Conservation (phyloP, 2,329 filamentous ascomycete genomes). For the Amylocarpus encephaloides region DNA sequence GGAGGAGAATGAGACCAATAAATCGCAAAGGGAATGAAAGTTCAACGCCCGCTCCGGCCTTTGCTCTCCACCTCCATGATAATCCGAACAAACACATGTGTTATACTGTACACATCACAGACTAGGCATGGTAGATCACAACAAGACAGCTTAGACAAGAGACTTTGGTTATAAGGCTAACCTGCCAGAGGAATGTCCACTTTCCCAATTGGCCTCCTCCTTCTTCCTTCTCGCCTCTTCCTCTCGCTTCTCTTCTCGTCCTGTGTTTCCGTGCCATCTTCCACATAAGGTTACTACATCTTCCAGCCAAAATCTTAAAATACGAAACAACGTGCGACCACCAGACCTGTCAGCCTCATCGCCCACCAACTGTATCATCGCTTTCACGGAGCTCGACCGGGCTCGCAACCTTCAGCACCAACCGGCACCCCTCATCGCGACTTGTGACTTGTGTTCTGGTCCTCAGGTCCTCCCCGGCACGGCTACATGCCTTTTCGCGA, state of each 20-base stretch:
- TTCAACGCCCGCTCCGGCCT: background rate
- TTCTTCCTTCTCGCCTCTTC: background rate
- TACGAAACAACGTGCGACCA: background rate
- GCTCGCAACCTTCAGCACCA: slow-evolving; percentile 13
- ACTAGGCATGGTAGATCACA: too few species aligned
- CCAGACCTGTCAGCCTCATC: slow-evolving; percentile 4
- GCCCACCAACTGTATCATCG: background rate
- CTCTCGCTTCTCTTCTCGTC: background rate
- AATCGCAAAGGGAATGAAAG: slow-evolving; percentile 2
- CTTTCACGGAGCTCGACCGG: background rate
- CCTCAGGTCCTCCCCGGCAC: slow-evolving; percentile 11
- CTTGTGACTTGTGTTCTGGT: too few species aligned
- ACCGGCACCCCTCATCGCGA: slow-evolving; percentile 7
- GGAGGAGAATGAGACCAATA: background rate
- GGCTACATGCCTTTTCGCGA: slow-evolving; percentile 14
- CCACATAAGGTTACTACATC: too few species aligned
- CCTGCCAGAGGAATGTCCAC: too few species aligned
- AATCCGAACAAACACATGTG: slow-evolving; percentile 7
- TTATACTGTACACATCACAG: background rate
- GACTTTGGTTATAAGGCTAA: too few species aligned
- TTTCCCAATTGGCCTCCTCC: too few species aligned
- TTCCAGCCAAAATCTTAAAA: slow-evolving; percentile 1
- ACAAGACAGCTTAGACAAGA: too few species aligned
- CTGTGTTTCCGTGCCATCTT: background rate
- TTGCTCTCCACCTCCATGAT: background rate